phyloP scores from a whole-genome alignment of 805 yeast genomes.

The Citeromyces nyonsensis region DNA sequence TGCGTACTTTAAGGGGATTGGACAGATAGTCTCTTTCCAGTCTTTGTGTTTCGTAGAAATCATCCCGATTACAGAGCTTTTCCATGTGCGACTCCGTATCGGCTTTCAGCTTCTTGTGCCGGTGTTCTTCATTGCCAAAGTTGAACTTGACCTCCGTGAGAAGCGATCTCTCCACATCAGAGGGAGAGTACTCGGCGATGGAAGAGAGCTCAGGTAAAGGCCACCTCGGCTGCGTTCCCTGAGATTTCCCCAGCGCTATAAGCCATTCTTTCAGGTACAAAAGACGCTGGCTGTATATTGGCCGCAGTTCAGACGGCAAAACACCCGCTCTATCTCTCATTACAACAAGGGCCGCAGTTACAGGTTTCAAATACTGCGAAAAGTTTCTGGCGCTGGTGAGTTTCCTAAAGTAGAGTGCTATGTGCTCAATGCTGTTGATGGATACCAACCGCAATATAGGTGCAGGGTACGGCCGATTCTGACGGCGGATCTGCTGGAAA shows the following conservation, averaged over 20 bases:
- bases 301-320: slow-evolving; percentile 65
- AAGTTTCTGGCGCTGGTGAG: slow-evolving; percentile 14
- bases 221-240: slow-evolving; percentile 39
- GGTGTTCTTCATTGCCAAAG: slow-evolving; percentile 32
- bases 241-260: slow-evolving; percentile 15
- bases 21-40: slow-evolving; percentile 51
- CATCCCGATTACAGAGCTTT: slow-evolving; percentile 7
- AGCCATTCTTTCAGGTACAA: slow-evolving; percentile 51
- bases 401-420: slow-evolving; percentile 32
- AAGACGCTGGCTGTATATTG: slow-evolving; percentile 55
- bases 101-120: background rate
- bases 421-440: slow-evolving; percentile 74
- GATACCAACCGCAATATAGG: slow-evolving; percentile 62
- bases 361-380: slow-evolving; percentile 33
- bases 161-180: slow-evolving; percentile 69
- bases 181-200: slow-evolving; percentile 45
- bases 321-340: slow-evolving; percentile 71
- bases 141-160: slow-evolving; percentile 61
- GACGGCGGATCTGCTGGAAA: background rate
- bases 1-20: slow-evolving; percentile 36
- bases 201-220: slow-evolving; percentile 62
- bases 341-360: slow-evolving; percentile 73
- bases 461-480: slow-evolving; percentile 12
- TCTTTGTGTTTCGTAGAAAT: slow-evolving; percentile 45
- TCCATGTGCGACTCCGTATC: background rate